phyloP scores from a whole-genome alignment of 1,284 basidiomycete genomes.

The Trametes versicolor region DNA sequence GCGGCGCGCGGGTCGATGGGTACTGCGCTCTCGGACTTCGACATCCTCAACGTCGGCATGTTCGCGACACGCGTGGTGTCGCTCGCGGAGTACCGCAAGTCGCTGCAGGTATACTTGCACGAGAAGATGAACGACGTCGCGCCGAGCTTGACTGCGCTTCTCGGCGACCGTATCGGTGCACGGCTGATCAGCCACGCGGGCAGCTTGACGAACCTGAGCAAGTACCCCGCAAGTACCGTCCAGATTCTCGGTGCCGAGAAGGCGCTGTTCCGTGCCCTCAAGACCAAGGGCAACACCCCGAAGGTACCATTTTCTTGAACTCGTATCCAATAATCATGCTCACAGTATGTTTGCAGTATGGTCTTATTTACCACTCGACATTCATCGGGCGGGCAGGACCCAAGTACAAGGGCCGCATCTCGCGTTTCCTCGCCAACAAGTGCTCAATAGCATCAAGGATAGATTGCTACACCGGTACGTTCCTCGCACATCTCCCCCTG shows the following conservation, averaged over 20 bases:
- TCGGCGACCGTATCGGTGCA: constrained; percentile 96
- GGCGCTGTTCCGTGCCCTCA: constrained; percentile 96
- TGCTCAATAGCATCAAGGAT: constrained; percentile 98
- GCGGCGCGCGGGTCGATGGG: constrained; percentile 97
- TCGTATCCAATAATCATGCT: background rate
- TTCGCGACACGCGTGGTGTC: constrained; percentile 94
- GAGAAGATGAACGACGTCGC: constrained; percentile 99
- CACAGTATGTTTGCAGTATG: constrained; percentile 66
- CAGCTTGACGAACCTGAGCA: constrained; percentile 95
- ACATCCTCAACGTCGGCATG: constrained; percentile 95
- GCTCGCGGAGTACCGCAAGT: constrained; percentile 94
- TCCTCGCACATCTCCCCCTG: constrained; percentile 1
- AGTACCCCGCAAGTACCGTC: constrained; percentile 98
- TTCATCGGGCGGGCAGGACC: constrained; percentile 96
- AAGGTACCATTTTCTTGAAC: constrained; percentile 66
- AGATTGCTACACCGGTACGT: constrained; percentile 92
- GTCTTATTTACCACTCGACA: constrained; percentile 92
- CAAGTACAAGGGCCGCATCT: constrained; percentile 98
- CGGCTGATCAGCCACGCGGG: constrained; percentile 98
- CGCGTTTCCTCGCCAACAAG: constrained; percentile 98
- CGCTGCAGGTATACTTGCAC: constrained; percentile 87
- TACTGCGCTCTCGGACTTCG: constrained; percentile 90
- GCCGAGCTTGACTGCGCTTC: constrained; percentile 92
- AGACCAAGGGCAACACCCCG: constrained; percentile 99
- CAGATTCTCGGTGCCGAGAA: constrained; percentile 99